A percentile compares a stretch with the other conserved stretches of the same genome.
Conservation (phyloP, 192 early-diverging fungal genomes). For the Rhizoclosmatium globosum region DNA sequence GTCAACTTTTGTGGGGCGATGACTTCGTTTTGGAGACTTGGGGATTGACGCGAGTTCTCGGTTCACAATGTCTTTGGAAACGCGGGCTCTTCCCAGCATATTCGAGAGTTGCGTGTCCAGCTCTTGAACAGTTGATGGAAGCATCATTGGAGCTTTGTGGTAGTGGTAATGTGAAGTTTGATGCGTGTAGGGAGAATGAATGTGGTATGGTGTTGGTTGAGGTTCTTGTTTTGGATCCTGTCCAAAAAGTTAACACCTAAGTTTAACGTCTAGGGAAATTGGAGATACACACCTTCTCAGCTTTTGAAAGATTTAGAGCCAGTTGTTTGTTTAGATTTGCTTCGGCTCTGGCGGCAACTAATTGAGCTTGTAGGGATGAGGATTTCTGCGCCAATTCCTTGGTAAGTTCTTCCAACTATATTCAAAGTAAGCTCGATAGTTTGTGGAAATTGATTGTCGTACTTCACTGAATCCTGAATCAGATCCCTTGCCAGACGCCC, state of each 20-base stretch:
- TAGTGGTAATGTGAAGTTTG: background rate
- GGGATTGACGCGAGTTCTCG: background rate
- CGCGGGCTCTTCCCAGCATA: constrained; percentile 24
- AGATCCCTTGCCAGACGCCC: background rate
- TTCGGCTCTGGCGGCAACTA: background rate
- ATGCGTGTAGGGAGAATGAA: background rate
- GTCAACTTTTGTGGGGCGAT: background rate
- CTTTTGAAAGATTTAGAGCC: background rate
- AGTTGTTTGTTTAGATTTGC: background rate
- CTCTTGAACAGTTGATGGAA: constrained; percentile 17
- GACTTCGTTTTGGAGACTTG: background rate
- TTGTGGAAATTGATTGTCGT: background rate
- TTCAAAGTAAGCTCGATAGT: background rate
- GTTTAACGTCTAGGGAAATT: background rate
- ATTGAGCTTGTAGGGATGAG: background rate
- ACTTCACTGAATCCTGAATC: constrained; percentile 6
- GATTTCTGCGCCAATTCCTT: constrained; percentile 8
- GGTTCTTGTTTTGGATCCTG: background rate
- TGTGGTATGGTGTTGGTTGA: background rate
- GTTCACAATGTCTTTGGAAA: constrained; percentile 7
- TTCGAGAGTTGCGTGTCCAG: constrained; percentile 29
- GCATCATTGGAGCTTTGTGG: background rate
- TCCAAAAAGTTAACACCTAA: background rate
- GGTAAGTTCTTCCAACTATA: background rate
- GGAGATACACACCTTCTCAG: background rate